These are phyloP conservation scores for Coemansia sp. DNA, from an alignment of 192 early-diverging fungal species.

Conservation along the genomic window DNA sequence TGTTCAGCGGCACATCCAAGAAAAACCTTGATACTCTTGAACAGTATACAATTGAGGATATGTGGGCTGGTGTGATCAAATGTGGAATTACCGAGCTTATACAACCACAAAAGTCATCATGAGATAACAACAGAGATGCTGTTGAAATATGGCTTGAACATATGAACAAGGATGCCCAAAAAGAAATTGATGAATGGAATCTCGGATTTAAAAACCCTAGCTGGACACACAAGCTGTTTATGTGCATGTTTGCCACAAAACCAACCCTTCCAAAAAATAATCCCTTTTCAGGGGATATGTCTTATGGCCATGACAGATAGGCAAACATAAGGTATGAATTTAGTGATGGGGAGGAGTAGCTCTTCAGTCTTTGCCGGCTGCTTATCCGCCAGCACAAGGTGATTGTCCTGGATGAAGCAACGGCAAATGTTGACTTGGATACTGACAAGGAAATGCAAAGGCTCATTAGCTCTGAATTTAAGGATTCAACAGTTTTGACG, in stretches of 20 bases:
- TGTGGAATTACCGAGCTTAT: constrained; percentile 7
- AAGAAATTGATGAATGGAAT: background rate
- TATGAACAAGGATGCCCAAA: constrained; percentile 51
- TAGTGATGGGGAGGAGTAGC: constrained; percentile 44
- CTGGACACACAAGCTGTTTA: constrained; percentile 7
- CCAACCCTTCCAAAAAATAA: no score
- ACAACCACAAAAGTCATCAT: constrained; percentile 6
- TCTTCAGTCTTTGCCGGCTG: no score
- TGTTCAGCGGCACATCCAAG: constrained; percentile 70
- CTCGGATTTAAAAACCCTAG: background rate
- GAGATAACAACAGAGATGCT: background rate
- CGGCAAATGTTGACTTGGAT: constrained; percentile 54
- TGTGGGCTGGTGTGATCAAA: constrained; percentile 65
- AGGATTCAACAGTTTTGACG: constrained; percentile 55
- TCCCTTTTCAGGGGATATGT: no score
- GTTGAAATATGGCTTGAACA: constrained; percentile 54
- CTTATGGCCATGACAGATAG: constrained; percentile 5
- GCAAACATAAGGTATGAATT: constrained; percentile 15
- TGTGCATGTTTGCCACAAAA: constrained; percentile 7
- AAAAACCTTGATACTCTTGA: constrained; percentile 81
- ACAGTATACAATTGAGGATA: constrained; percentile 64
- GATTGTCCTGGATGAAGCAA: constrained; percentile 71
- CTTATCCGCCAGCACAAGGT: no score
- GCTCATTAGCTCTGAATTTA: constrained; percentile 58
- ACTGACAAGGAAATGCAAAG: constrained; percentile 23